phyloP scores from a whole-genome alignment of 345 rosid genomes.

The Viola odorata region DNA sequence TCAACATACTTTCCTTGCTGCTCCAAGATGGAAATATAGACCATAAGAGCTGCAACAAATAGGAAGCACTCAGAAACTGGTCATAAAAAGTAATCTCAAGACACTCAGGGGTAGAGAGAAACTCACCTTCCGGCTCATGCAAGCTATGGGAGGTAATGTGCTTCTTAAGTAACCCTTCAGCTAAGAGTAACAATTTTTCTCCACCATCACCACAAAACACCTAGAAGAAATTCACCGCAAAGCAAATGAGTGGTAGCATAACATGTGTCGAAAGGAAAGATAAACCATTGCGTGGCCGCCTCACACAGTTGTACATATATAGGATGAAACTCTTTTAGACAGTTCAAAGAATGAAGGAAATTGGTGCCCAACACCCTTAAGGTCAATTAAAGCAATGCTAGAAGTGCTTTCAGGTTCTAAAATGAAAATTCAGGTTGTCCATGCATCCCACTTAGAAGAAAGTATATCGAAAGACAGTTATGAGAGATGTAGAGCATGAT shows the following conservation, averaged over 20 bases:
- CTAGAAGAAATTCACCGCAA: conserved; percentile 31
- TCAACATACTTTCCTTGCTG: conserved; percentile 73
- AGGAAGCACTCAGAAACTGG: too few relatives aligned
- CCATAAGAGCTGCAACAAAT: conserved; percentile 67
- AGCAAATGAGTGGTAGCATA: too few relatives aligned
- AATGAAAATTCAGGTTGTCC: too few relatives aligned
- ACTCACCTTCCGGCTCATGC: conserved; percentile 94
- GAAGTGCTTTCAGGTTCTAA: too few relatives aligned
- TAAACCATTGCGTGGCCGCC: not conserved
- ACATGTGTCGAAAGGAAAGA: too few relatives aligned
- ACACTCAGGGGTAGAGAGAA: not conserved
- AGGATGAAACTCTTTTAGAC: too few relatives aligned
- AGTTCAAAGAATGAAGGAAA: too few relatives aligned
- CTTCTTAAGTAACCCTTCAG: conserved; percentile 92
- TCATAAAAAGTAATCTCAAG: not conserved
- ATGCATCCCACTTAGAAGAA: too few relatives aligned
- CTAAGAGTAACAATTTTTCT: conserved; percentile 73
- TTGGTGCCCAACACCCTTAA: too few relatives aligned
- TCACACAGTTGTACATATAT: not conserved
- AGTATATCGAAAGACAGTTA: too few relatives aligned
- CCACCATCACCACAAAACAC: conserved; percentile 84
- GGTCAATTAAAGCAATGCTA: too few relatives aligned
- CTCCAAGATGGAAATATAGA: conserved; percentile 87
- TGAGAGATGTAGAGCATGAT: too few relatives aligned
- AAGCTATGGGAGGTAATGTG: conserved; percentile 81